phyloP scores from a whole-genome alignment of 805 yeast genomes.

The Saccharomyces kudriavzevii region DNA sequence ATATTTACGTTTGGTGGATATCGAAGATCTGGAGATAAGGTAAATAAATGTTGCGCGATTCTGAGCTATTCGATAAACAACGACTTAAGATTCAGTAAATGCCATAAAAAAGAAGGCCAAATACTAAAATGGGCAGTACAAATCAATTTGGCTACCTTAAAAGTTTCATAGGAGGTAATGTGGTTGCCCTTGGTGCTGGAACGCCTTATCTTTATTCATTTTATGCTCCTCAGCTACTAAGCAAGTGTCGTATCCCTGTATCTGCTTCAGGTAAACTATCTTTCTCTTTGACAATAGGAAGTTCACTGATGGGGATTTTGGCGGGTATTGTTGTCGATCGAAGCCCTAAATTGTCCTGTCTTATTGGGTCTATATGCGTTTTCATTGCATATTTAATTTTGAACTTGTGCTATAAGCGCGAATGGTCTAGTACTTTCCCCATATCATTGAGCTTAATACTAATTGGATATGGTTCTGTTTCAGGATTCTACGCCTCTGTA shows the following conservation, averaged over 20 bases:
- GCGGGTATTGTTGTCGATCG: conserved; percentile 64
- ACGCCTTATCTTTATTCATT: conserved; percentile 69
- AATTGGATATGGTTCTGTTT: conserved; percentile 59
- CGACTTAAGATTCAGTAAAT: neutral
- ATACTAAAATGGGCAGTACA: neutral
- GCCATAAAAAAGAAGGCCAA: neutral
- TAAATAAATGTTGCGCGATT: neutral
- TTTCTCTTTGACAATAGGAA: conserved; percentile 53
- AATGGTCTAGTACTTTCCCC: conserved; percentile 33
- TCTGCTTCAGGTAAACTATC: conserved; percentile 59
- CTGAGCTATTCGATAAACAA: neutral
- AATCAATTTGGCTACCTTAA: conserved; percentile 13
- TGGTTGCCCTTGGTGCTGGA: conserved; percentile 62
- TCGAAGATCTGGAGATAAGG: neutral
- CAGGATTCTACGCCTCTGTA: conserved; percentile 52
- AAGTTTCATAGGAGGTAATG: conserved; percentile 26
- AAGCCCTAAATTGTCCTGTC: conserved; percentile 42
- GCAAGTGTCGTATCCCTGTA: conserved; percentile 47
- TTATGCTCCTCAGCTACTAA: conserved; percentile 65
- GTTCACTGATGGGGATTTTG: conserved; percentile 60
- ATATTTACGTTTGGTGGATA: neutral
- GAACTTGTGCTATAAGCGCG: conserved; percentile 38
- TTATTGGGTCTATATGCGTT: conserved; percentile 48
- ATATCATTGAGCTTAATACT: conserved; percentile 43
- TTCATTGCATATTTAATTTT: conserved; percentile 48